Evolutionary conservation across 495 filamentous ascomycete genomes (phyloP), one percentile per base, ranked within the genome.

Genomic region (Penicillium salamii): DNA sequence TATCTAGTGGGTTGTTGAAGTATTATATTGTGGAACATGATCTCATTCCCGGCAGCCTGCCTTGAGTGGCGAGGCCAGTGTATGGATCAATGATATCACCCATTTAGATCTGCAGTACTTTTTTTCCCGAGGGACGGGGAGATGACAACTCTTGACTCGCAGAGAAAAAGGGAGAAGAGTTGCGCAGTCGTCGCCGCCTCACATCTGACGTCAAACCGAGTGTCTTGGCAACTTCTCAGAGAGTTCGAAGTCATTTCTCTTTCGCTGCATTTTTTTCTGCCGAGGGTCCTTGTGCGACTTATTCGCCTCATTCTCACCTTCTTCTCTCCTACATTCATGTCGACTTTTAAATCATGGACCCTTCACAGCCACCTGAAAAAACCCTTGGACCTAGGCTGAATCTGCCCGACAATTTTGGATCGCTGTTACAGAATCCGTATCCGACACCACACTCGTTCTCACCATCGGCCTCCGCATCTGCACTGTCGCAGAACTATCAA

Each of bases 1-100:
- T 26, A 23, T 36, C 42, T 50, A 13, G 19, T 33, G 32, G 44
- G 39, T 2, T 57, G 54, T 20, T 57, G 35, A 51, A 1, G 42
- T 13, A 12, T 5, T 12, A 32, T 12, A 12, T 12, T 3, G 23
- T 26, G 23, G 23, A 26, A 32, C 29, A 12, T 32, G 3, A 13
- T 32, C 12, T 32, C 29, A 9, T 12, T 32, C 23, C 23, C 23
- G 23, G 23, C 8, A 26, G 4, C 23, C 8, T 26, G 29, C 12
- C 29, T 12, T 32, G 29, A 28, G 29, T 26, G 23, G 23, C 23
- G 23, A 26, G 29, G 7, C 3, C 29, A 32, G 4, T 32, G 12
- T 32, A 13, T 32, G 29, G 7, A 13, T 32, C 29, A 11, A 13
- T 32, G 29, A 32, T 32, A 8, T 32, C 29, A 32, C 12, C 5